Evolutionary conservation across 2,329 filamentous ascomycete genomes (phyloP).

Genomic region (Colletotrichum sp.): DNA sequence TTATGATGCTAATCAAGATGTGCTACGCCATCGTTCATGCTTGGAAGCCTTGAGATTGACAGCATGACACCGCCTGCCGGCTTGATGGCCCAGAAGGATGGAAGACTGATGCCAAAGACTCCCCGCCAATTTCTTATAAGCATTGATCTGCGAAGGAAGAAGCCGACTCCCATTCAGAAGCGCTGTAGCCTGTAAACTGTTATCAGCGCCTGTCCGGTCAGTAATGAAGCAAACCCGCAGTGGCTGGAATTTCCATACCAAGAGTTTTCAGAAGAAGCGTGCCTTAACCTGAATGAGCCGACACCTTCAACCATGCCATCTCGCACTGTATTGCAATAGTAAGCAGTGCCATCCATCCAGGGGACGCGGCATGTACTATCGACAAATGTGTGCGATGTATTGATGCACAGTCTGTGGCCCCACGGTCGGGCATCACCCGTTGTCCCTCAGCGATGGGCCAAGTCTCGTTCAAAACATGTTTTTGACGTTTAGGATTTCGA

Average conservation of each 20-base stretch:
- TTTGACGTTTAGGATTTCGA: neutral
- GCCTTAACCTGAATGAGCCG: neutral
- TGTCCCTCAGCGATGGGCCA: neutral
- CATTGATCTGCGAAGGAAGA: neutral
- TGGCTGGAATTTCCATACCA: neutral
- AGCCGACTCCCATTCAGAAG: neutral
- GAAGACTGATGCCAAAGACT: neutral
- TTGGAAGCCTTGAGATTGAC: neutral
- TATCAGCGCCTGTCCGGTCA: neutral
- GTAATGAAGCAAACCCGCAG: neutral
- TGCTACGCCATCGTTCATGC: neutral
- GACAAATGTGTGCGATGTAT: neutral
- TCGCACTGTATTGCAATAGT: neutral
- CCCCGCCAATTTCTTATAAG: neutral
- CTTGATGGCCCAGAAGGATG: neutral
- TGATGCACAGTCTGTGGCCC: neutral
- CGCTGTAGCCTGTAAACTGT: neutral
- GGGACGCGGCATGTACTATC: neutral
- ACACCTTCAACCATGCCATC: neutral
- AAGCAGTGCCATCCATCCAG: neutral
- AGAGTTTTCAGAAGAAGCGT: neutral
- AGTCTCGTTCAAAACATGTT: neutral
- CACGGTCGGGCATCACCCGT: neutral
- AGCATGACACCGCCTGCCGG: neutral
- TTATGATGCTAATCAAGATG: neutral